Evolutionary conservation across 352 stramenopile genomes (phyloP).

Genomic region (Phytopythium oedochilum): DNA sequence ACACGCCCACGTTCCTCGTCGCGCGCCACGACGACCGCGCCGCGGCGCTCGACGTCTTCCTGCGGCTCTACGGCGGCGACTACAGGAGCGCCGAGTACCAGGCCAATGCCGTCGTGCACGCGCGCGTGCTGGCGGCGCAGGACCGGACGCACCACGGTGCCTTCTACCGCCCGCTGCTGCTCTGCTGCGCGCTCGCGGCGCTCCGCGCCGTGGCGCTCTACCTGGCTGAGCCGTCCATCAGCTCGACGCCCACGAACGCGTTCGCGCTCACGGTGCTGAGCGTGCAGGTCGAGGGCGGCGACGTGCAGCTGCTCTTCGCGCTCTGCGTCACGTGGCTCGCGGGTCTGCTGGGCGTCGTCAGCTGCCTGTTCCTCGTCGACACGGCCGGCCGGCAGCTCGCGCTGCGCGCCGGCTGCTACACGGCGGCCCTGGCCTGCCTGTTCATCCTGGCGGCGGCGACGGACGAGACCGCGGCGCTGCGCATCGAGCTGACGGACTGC

Average conservation of each 20-base stretch:
- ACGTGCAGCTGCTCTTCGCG: slow-evolving; percentile 43
- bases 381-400: slow-evolving; percentile 40
- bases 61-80: slow-evolving; percentile 42
- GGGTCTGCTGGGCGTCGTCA: slow-evolving; percentile 34
- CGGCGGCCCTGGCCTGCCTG: slow-evolving; percentile 37
- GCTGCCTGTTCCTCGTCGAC: slow-evolving; percentile 69
- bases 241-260: slow-evolving; percentile 24
- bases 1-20: slow-evolving; percentile 80
- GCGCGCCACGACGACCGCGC: slow-evolving; percentile 64
- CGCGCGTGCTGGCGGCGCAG: slow-evolving; percentile 49
- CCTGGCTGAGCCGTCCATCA: slow-evolving; percentile 53
- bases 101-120: slow-evolving; percentile 74
- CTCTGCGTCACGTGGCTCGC: slow-evolving; percentile 37
- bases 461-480: slow-evolving; percentile 11
- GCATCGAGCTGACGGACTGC: slow-evolving; percentile 40
- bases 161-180: slow-evolving; percentile 64
- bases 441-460: slow-evolving; percentile 30
- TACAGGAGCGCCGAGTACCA: slow-evolving; percentile 55
- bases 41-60: slow-evolving; percentile 56
- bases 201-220: slow-evolving; percentile 41
- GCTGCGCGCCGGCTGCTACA: slow-evolving; percentile 53
- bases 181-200: slow-evolving; percentile 45
- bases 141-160: slow-evolving; percentile 48
- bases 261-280: slow-evolving; percentile 66
- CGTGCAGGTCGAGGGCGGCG: slow-evolving; percentile 43